Evolutionary conservation across 371 early-diverging fungal genomes (phyloP), one percentile per base, ranked within the genome.

Genomic region (Catenaria anguillulae): DNA sequence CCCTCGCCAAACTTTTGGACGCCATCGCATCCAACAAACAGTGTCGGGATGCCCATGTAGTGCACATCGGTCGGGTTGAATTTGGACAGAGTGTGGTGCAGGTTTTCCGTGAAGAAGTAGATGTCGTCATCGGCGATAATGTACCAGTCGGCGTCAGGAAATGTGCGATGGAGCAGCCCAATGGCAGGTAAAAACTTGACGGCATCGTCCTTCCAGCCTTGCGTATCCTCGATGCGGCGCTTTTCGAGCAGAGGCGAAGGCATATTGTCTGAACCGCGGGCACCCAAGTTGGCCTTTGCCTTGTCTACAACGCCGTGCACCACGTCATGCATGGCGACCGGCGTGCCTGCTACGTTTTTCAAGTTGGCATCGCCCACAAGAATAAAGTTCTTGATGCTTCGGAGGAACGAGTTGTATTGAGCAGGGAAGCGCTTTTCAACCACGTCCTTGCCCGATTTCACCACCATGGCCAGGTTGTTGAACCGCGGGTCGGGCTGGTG

Each of bases 361-460:
- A 45, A 13, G 43, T 46, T 63, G 52, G 52, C 29, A 50, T 75
- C 75, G 34, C 69, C 78, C 46, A 76, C 67, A 5, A 78, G 12
- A 45, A 76, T 48, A 0, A 74, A 17, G 50, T 76, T 72, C 21
- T 60, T 43, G 23, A 72, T 52, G n/a, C 61, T 50, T 33, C 46
- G 23, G 13, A 79, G 64, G 60, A 72, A 79, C 26, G 77, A 73
- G 35, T 76, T 46, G 19, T 75, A 62, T 61, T 76, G 77, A 17
- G 75, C 68, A 0, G 77, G 74, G 21, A 70, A 34, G 21, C 79
- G 67, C 48, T 66, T 52, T 10, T 66, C 63, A 0, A 69, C 73
- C 13, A 71, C 68, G 45, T 77, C 79, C 3, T 56, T 29, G 21
- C 79, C 79, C 8, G 77, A 71, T 59, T 79, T 77, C n/a, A 79